phyloP scores from a whole-genome alignment of 306 rosid genomes.

The Acmispon strigosus region DNA sequence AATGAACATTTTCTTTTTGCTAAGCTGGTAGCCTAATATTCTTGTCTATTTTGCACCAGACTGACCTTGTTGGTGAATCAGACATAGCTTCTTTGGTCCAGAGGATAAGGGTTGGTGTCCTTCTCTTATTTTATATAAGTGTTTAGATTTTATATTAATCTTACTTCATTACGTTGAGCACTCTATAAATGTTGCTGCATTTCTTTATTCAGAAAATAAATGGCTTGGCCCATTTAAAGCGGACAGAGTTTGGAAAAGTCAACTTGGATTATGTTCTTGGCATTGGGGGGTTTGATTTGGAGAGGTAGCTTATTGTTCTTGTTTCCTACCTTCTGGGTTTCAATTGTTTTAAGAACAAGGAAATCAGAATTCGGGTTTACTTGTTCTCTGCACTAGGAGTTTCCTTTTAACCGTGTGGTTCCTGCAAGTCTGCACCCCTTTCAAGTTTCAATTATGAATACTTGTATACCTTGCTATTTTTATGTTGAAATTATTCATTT shows the following conservation, averaged over 20 bases:
- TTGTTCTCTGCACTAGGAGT: background rate
- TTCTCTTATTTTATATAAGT: background rate
- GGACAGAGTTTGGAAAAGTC: constrained; percentile 89
- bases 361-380: background rate
- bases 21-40: constrained; percentile 10
- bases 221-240: constrained; percentile 72
- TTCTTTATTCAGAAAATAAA: constrained; percentile 55
- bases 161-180: constrained; percentile 14
- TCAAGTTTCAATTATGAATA: background rate
- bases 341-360: background rate
- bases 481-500: background rate
- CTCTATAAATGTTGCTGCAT: background rate
- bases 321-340: constrained; percentile 14
- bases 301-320: constrained; percentile 55
- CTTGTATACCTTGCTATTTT: background rate
- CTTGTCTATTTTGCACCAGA: constrained; percentile 40
- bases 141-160: background rate
- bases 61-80: constrained; percentile 85
- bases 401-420: background rate
- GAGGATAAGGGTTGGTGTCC: constrained; percentile 65
- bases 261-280: constrained; percentile 97
- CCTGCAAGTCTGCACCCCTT: background rate
- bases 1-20: background rate
- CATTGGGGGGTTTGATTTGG: constrained; percentile 94
- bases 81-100: constrained; percentile 69